A percentile compares a stretch with the other conserved stretches of the same genome.
phyloP scores from a whole-genome alignment of 2,329 filamentous ascomycete species.

The Fusarium sororula region DNA sequence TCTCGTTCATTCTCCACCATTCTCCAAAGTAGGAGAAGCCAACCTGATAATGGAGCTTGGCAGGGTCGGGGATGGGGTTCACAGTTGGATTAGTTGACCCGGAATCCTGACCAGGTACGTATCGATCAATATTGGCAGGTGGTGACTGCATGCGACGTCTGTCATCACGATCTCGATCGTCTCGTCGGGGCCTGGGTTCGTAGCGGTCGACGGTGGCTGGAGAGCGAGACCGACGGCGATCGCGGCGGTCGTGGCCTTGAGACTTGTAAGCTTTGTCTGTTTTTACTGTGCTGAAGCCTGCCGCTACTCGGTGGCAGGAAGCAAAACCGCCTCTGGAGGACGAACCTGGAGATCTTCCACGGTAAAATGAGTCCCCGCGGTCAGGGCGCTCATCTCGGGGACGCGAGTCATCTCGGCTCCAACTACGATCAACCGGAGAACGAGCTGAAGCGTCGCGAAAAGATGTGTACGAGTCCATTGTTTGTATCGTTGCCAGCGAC shows the following conservation, averaged over 20 bases:
- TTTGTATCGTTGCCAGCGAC: conserved; percentile 21
- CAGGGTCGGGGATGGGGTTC: conserved; percentile 78
- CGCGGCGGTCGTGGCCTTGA: conserved; percentile 67
- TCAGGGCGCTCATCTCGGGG: conserved; percentile 56
- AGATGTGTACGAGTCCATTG: conserved; percentile 65
- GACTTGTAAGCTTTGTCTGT: neutral
- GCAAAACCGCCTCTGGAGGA: conserved; percentile 32
- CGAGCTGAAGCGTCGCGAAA: conserved; percentile 63
- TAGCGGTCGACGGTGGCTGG: conserved; percentile 78
- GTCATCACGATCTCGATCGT: conserved; percentile 72
- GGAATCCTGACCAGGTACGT: conserved; percentile 77
- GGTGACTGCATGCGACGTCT: conserved; percentile 69
- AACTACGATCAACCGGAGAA: conserved; percentile 63
- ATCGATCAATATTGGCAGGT: conserved; percentile 81
- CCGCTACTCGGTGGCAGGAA: neutral
- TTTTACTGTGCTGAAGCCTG: neutral
- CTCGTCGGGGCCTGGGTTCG: conserved; percentile 74
- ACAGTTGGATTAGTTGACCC: conserved; percentile 53
- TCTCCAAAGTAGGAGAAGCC: conserved; percentile 88
- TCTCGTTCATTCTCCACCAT: conserved; percentile 86
- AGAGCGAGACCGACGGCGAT: conserved; percentile 73
- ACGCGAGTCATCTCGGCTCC: conserved; percentile 63
- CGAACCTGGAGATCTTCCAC: conserved; percentile 77
- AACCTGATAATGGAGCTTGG: conserved; percentile 79
- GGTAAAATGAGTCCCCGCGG: conserved; percentile 68